Percentiles rank a stretch among this genome's conserved stretches.
Conservation (phyloP, 441 rosid genomes). For the Erysimum cheiri region DNA sequence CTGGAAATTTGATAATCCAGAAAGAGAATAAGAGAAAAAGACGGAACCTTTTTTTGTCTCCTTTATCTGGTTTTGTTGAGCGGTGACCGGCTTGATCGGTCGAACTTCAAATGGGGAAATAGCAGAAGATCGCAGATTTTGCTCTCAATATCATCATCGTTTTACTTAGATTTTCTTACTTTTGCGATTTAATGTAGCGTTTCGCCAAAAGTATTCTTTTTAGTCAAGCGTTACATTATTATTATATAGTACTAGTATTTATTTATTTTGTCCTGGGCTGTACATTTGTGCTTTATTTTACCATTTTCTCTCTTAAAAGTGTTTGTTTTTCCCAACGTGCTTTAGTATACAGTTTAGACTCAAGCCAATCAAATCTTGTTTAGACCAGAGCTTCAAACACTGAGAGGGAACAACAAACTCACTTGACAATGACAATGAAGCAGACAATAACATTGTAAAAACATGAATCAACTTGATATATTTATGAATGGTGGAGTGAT, state of each 20-base stretch:
- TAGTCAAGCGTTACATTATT: no score
- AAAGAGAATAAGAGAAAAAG: not conserved
- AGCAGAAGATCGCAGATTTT: slow-evolving; percentile 25
- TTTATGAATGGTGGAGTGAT: not conserved
- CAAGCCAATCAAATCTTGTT: no score
- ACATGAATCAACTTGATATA: slow-evolving; percentile 1
- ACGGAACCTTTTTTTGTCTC: slow-evolving; percentile 21
- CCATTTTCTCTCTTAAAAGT: no score
- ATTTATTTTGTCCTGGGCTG: no score
- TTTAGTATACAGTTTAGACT: no score
- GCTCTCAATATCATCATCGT: slow-evolving; percentile 23
- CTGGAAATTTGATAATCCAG: slow-evolving; percentile 8
- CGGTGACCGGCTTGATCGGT: slow-evolving; percentile 19
- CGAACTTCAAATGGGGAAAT: slow-evolving; percentile 14
- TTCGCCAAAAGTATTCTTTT: not conserved
- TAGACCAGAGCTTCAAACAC: no score
- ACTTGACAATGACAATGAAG: not conserved
- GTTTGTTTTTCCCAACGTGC: no score
- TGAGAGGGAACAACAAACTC: no score
- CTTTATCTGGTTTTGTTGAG: slow-evolving; percentile 8
- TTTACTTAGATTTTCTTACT: slow-evolving; percentile 8
- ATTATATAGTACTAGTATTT: no score
- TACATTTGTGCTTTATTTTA: no score
- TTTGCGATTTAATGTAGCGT: not conserved
- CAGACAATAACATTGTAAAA: not conserved